A percentile compares a stretch with the other conserved stretches of the same genome.
These are phyloP conservation scores for Neolentinus lepideus DNA, from an alignment of 1,284 basidiomycete genomes.

Conservation along the genomic window DNA sequence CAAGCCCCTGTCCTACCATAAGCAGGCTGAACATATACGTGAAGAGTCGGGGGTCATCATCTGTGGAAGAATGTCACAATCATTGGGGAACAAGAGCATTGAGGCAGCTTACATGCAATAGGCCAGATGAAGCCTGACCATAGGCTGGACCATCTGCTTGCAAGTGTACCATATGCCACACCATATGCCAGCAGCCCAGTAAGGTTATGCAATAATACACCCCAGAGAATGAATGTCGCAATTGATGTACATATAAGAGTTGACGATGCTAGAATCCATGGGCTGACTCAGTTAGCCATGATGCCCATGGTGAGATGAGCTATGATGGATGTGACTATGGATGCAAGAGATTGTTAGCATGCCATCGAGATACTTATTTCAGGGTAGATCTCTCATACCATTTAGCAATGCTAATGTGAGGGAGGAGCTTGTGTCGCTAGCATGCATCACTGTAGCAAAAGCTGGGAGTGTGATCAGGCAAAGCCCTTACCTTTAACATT, in stretches of 20 bases:
- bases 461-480: constrained; percentile 11
- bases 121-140: constrained; percentile 25
- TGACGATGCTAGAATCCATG: constrained; percentile 25
- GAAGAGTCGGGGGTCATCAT: constrained; percentile 26
- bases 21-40: constrained; percentile 30
- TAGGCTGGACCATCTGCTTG: constrained; percentile 27
- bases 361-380: background rate
- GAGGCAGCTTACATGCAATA: constrained; percentile 16
- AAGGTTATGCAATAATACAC: constrained; percentile 25
- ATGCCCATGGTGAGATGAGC: constrained; percentile 26
- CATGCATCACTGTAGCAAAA: constrained; percentile 22
- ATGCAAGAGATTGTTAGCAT: background rate
- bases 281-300: constrained; percentile 27
- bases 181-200: constrained; percentile 27
- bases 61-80: constrained; percentile 12
- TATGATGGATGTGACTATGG: constrained; percentile 21
- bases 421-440: constrained; percentile 19
- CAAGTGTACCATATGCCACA: constrained; percentile 25
- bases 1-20: constrained; percentile 29
- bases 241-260: constrained; percentile 22
- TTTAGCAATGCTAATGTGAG: constrained; percentile 21
- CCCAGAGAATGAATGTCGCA: constrained; percentile 32
- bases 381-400: constrained; percentile 11
- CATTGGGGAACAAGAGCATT: background rate
- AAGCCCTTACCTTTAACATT: too few species aligned